phyloP scores from a whole-genome alignment of 2,329 filamentous ascomycete species.

The Coniella lustricola region DNA sequence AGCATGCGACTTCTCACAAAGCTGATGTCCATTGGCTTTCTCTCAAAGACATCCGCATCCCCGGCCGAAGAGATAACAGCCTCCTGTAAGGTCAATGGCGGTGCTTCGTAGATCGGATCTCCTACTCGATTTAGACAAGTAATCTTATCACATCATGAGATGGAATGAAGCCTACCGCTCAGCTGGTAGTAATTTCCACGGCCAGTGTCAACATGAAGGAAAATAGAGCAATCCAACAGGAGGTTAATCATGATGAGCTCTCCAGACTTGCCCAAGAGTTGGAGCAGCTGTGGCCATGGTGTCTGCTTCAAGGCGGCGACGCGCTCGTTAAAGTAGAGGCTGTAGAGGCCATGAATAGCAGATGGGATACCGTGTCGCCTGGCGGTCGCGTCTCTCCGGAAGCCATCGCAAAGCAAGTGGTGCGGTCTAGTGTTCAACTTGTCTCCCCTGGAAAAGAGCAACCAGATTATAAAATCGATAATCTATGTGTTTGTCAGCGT shows the following conservation, averaged over 20 bases:
- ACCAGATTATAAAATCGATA: conserved; percentile 70
- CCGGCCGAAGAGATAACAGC: conserved; percentile 2
- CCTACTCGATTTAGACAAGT: conserved; percentile 2
- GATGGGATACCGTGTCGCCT: conserved; percentile 19
- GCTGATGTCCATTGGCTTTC: conserved; percentile 51
- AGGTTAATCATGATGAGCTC: conserved; percentile 72
- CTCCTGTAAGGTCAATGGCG: neutral
- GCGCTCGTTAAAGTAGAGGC: conserved; percentile 61
- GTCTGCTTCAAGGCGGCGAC: conserved; percentile 59
- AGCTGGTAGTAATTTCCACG: conserved; percentile 68
- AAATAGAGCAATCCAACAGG: conserved; percentile 72
- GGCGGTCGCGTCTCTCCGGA: conserved; percentile 41
- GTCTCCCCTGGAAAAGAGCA: conserved; percentile 58
- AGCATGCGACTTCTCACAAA: conserved; percentile 81
- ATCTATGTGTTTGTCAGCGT: conserved; percentile 43
- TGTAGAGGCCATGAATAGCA: conserved; percentile 58
- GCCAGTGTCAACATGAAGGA: conserved; percentile 52
- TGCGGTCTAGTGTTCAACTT: conserved; percentile 46
- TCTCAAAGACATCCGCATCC: conserved; percentile 13
- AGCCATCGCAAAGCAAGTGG: conserved; percentile 82
- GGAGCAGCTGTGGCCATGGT: conserved; percentile 70
- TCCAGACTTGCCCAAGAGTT: conserved; percentile 66
- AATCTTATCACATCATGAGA: conserved; percentile 14
- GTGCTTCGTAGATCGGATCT: conserved; percentile 11
- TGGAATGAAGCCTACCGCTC: conserved; percentile 50